Conservation (phyloP, 1,284 basidiomycete species). For the Austropuccinia psidii region DNA sequence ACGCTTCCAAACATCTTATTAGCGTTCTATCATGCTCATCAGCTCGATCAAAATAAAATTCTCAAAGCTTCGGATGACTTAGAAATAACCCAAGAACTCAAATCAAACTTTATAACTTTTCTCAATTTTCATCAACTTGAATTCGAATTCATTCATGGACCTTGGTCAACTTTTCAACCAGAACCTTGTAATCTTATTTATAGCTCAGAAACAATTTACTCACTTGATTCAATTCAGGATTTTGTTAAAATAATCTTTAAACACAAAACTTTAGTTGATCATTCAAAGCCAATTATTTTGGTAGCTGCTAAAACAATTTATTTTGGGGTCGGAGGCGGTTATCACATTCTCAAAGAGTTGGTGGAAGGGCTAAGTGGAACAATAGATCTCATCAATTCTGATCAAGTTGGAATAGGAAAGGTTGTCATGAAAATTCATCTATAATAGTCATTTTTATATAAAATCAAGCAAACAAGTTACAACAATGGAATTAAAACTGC, state of each 20-base stretch:
- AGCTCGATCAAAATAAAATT: conserved; percentile 38
- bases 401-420: no score
- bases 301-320: conserved; percentile 80
- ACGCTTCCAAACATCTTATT: conserved; percentile 83
- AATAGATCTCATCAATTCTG: no score
- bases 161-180: conserved; percentile 55
- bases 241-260: conserved; percentile 55
- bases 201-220: conserved; percentile 89
- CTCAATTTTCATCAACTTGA: conserved; percentile 52
- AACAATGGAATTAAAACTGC: no score
- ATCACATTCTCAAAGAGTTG: conserved; percentile 61
- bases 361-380: conserved; percentile 51
- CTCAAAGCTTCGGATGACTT: conserved; percentile 48
- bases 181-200: conserved; percentile 64
- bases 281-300: conserved; percentile 41
- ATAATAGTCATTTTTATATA: no score
- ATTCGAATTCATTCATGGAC: conserved; percentile 70
- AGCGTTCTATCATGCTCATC: conserved; percentile 54
- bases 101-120: background rate
- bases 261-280: background rate
- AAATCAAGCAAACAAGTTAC: no score
- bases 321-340: conserved; percentile 89
- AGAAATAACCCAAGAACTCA: conserved; percentile 53
- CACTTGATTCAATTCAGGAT: conserved; percentile 59
- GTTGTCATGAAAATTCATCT: no score